Evolutionary conservation across 441 rosid genomes (phyloP), one percentile per base, ranked within the genome.

Genomic region (Dalechampia spathulata): DNA sequence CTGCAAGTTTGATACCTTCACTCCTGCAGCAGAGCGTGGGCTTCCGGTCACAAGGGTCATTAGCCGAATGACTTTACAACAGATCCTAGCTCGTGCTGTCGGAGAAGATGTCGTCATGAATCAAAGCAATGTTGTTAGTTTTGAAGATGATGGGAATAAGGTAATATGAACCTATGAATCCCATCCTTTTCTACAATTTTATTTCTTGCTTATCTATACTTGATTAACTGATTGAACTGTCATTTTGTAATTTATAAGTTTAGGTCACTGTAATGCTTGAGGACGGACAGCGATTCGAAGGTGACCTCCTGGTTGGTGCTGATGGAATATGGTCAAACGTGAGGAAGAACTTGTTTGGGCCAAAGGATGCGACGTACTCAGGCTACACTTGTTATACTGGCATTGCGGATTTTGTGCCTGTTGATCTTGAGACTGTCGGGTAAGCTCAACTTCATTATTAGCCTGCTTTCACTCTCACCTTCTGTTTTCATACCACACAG

Each of bases 241-340:
- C 26, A 43, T 62, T 54, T 10, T 63, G 60, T 62, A 21, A 57
- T 71, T 50, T 34, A 26, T 47, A 54, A 27, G 49, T 70, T 52
- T 71, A 91, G 98, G 93, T 92, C 7, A 69, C 84, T 2, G 96
- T 82, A 60, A 68, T 58, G 50, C 87, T 92, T 16, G 96, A 89
- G 77, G 79, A 85, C 69, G 99, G 96, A 40, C 66, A 80, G 27
- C 72, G 68, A 1, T 80, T 58, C 53, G 84, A 79, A 63, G 99
- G 99, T 47, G 99, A 92, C 75, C 69, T 92, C 55, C 86, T 92
- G 40, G 85, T 88, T 52, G 96, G 96, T 61, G 96, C 96, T 43
- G 99, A 92, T 74, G 99, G 96, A 55, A 92, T 92, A 55, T 62
- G 95, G 86, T 92, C 96, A 12, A 92, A 83, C 86, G 97, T 92